phyloP scores from a whole-genome alignment of 208 protist species.

The Spongospora subterranea region DNA sequence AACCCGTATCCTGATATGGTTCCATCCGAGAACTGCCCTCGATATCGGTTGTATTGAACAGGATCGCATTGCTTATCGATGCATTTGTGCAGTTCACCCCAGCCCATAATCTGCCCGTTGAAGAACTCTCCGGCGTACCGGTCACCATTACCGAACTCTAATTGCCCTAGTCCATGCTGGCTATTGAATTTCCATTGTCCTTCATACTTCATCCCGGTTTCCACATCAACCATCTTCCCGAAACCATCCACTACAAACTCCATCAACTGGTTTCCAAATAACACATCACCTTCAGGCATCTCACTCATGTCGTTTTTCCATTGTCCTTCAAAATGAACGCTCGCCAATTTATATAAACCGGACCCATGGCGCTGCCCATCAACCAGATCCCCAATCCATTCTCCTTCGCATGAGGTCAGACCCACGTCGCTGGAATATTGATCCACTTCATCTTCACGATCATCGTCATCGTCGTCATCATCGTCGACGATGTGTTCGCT shows the following conservation, averaged over 20 bases:
- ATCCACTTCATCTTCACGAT: not conserved
- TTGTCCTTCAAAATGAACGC: conserved; percentile 4
- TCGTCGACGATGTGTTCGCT: not conserved
- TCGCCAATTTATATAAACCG: not conserved
- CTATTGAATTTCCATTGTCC: not conserved
- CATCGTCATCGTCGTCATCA: conserved; percentile 41
- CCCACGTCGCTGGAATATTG: not conserved
- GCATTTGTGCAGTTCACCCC: not conserved
- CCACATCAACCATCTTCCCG: not conserved
- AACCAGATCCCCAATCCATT: not conserved
- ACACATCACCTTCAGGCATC: not conserved
- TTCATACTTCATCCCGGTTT: not conserved
- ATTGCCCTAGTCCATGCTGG: conserved; percentile 24
- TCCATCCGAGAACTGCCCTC: conserved; percentile 19
- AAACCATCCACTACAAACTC: conserved; percentile 14
- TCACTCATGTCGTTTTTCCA: conserved; percentile 26
- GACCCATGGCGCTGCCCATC: not conserved
- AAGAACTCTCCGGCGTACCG: not conserved
- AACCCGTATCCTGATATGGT: not conserved
- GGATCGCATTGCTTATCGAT: not conserved
- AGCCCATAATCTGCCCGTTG: conserved; percentile 47
- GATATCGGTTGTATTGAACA: conserved; percentile 12
- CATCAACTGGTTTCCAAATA: not conserved
- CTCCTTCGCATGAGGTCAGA: not conserved
- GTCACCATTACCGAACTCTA: conserved; percentile 40